A percentile compares a stretch with the other conserved stretches of the same genome.
These are phyloP conservation scores for Stygiomarasmius scandens DNA, from an alignment of 1,284 basidiomycete species.

Conservation along the genomic window DNA sequence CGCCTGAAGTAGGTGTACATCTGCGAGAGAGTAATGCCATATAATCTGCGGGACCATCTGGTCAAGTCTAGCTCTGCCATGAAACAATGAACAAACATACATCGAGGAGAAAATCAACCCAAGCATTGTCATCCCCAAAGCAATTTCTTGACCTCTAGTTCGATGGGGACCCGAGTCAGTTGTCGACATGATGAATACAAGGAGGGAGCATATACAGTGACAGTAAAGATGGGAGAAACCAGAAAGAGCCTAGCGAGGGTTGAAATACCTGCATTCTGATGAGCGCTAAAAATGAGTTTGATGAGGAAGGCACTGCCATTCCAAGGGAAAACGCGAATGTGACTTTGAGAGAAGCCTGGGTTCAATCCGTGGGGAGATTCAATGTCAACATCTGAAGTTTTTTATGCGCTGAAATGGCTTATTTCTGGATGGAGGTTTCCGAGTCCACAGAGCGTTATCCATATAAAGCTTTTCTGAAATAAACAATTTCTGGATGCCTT, in stretches of 20 bases:
- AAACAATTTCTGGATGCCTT: too few species aligned
- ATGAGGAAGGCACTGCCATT: neutral
- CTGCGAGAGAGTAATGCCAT: constrained; percentile 33
- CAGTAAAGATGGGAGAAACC: neutral
- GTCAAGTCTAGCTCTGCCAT: neutral
- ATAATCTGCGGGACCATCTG: constrained; percentile 22
- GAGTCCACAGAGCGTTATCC: too few species aligned
- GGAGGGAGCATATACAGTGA: neutral
- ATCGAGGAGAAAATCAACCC: constrained; percentile 34
- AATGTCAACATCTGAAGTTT: too few species aligned
- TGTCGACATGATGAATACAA: constrained; percentile 12
- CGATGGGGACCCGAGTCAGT: too few species aligned
- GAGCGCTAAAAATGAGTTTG: neutral
- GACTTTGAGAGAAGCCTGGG: too few species aligned
- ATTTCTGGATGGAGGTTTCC: too few species aligned
- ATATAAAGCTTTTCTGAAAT: too few species aligned
- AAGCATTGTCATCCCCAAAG: constrained; percentile 34
- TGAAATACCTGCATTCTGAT: too few species aligned
- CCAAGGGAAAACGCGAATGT: too few species aligned
- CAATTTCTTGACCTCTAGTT: constrained; percentile 26
- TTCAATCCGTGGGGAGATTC: too few species aligned
- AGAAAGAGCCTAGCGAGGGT: neutral
- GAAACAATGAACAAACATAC: constrained; percentile 18
- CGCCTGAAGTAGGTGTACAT: constrained; percentile 34
- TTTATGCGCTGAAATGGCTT: too few species aligned